Evolutionary conservation across 306 rosid genomes (phyloP).

Genomic region (Glycine soja): DNA sequence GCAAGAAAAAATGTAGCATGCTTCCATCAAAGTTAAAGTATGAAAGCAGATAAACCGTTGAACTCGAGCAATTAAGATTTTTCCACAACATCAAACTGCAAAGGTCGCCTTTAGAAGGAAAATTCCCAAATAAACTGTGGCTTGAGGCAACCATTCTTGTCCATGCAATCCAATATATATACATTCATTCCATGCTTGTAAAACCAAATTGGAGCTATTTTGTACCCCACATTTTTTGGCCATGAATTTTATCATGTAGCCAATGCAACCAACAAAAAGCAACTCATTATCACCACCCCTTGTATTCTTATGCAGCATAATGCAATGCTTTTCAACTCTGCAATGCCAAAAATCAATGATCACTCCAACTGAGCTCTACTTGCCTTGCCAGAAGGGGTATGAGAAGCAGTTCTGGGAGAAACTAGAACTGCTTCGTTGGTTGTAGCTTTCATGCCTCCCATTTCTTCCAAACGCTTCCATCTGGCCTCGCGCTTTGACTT

Average conservation of each 20-base stretch:
- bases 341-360: constrained; percentile 45
- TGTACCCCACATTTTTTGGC: constrained; percentile 47
- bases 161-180: constrained; percentile 67
- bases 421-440: constrained; percentile 81
- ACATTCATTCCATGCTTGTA: constrained; percentile 59
- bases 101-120: constrained; percentile 52
- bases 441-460: constrained; percentile 77
- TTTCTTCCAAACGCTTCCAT: constrained; percentile 92
- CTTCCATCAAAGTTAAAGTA: constrained; percentile 56
- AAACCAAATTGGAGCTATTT: constrained; percentile 53
- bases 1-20: constrained; percentile 43
- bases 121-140: constrained; percentile 44
- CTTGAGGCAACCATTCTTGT: constrained; percentile 53
- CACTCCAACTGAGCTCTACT: constrained; percentile 40
- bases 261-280: constrained; percentile 45
- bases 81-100: constrained; percentile 48
- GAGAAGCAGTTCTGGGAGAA: constrained; percentile 63
- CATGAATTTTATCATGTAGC: constrained; percentile 38
- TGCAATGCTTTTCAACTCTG: constrained; percentile 2
- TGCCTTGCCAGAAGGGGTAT: constrained; percentile 65
- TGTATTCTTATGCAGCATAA: constrained; percentile 35
- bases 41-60: constrained; percentile 46
- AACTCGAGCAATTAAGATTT: constrained; percentile 49
- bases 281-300: constrained; percentile 37
- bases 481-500: constrained; percentile 66